phyloP scores from a whole-genome alignment of 805 yeast genomes.

The Metschnikowia orientalis region DNA sequence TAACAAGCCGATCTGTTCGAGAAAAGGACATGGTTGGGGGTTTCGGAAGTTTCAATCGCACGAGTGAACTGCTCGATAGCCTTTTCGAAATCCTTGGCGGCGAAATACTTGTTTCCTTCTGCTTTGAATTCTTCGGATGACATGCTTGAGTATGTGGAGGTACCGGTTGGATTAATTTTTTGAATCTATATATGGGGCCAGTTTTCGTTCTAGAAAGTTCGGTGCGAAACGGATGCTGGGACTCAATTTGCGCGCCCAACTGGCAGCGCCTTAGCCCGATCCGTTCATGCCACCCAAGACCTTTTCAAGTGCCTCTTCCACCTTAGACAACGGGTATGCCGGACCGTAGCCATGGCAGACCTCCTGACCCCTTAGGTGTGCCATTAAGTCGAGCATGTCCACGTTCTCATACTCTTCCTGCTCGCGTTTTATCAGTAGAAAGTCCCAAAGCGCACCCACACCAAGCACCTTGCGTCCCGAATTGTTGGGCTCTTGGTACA shows the following conservation, averaged over 20 bases:
- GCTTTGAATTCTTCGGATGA: slow-evolving; percentile 79
- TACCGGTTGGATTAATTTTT: background rate
- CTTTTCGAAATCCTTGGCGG: slow-evolving; percentile 74
- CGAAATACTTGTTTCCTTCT: slow-evolving; percentile 89
- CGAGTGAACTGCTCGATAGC: slow-evolving; percentile 80
- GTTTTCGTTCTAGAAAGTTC: slow-evolving; percentile 19
- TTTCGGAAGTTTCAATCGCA: slow-evolving; percentile 78
- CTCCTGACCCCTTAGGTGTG: slow-evolving; percentile 59
- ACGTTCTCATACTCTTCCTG: slow-evolving; percentile 44
- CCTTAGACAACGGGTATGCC: slow-evolving; percentile 47
- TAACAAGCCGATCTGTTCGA: slow-evolving; percentile 93
- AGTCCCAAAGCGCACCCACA: slow-evolving; percentile 81
- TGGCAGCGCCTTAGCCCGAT: background rate
- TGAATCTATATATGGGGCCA: slow-evolving; percentile 6
- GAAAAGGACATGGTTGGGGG: slow-evolving; percentile 87
- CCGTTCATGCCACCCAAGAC: slow-evolving; percentile 8
- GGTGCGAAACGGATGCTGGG: too few species aligned
- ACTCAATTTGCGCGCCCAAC: background rate
- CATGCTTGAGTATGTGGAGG: slow-evolving; percentile 24
- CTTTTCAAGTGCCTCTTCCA: slow-evolving; percentile 27
- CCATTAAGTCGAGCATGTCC: slow-evolving; percentile 58
- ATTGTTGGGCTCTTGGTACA: slow-evolving; percentile 33
- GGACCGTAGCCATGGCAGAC: slow-evolving; percentile 79
- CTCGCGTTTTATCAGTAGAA: slow-evolving; percentile 47
- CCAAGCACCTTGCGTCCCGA: slow-evolving; percentile 54